These are phyloP conservation scores for Yamadazyma oceani DNA, from an alignment of 1,139 yeast species.

Conservation along the genomic window DNA sequence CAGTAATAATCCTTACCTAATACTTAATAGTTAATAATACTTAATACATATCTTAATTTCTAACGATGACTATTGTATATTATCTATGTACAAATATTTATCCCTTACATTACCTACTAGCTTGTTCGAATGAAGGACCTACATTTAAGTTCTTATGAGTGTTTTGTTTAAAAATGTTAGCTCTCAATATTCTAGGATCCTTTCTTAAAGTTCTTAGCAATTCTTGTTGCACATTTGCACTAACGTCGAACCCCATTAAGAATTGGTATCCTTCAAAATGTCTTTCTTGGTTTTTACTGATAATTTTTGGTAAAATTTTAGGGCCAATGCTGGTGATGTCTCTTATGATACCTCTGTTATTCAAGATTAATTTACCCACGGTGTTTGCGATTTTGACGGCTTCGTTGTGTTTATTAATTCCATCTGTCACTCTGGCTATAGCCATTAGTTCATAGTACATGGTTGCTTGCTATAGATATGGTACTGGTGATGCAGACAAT, in stretches of 20 bases:
- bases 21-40: constrained; percentile 6
- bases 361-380: constrained; percentile 77
- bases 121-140: constrained; percentile 48
- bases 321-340: constrained; percentile 79
- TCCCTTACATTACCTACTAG: constrained; percentile 15
- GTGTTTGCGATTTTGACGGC: constrained; percentile 75
- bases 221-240: constrained; percentile 84
- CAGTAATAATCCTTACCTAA: background rate
- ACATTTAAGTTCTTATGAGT: constrained; percentile 53
- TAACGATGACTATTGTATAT: constrained; percentile 8
- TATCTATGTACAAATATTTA: constrained; percentile 3
- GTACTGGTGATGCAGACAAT: too few species aligned
- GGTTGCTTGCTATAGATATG: constrained; percentile 4
- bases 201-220: constrained; percentile 74
- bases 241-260: constrained; percentile 80
- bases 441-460: constrained; percentile 94
- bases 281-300: constrained; percentile 82
- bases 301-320: constrained; percentile 73
- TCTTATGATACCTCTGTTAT: constrained; percentile 90
- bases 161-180: constrained; percentile 69
- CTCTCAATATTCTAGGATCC: constrained; percentile 89
- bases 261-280: constrained; percentile 92
- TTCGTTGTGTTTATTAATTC: constrained; percentile 54
- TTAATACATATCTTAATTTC: background rate
- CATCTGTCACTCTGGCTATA: constrained; percentile 75